Evolutionary conservation across 2,329 filamentous ascomycete genomes (phyloP).

Genomic region (Blumeria graminis): DNA sequence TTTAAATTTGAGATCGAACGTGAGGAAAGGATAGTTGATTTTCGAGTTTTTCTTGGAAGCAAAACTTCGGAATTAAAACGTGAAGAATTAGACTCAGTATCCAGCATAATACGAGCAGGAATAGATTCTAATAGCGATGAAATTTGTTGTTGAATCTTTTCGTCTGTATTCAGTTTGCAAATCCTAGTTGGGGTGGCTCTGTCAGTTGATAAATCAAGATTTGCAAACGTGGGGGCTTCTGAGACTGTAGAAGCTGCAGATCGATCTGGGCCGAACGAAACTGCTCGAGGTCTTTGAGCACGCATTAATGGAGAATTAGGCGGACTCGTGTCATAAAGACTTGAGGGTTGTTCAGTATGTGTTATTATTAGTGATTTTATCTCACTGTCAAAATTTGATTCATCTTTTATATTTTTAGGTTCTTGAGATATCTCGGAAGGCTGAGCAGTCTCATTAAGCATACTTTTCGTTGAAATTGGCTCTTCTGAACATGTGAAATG

Average conservation of each 20-base stretch:
- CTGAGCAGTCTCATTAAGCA: too few species aligned
- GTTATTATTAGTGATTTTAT: slow-evolving; percentile 9
- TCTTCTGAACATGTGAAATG: not conserved
- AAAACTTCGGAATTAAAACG: slow-evolving; percentile 14
- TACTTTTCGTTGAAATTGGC: too few species aligned
- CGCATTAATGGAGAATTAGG: slow-evolving; percentile 8
- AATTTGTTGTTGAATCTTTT: slow-evolving; percentile 58
- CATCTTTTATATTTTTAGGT: not conserved
- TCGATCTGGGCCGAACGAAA: slow-evolving; percentile 2
- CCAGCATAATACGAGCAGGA: slow-evolving; percentile 55
- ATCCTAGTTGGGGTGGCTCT: slow-evolving; percentile 7
- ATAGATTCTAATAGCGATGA: slow-evolving; percentile 54
- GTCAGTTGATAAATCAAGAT: slow-evolving; percentile 8
- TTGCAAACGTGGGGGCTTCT: slow-evolving; percentile 9
- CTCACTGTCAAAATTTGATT: slow-evolving; percentile 1
- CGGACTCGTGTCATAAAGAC: slow-evolving; percentile 7
- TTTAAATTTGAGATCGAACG: slow-evolving; percentile 15
- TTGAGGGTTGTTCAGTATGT: slow-evolving; percentile 3
- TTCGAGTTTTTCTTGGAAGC: slow-evolving; percentile 16
- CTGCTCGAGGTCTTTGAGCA: slow-evolving; percentile 5
- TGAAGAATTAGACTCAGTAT: slow-evolving; percentile 22
- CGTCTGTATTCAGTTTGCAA: slow-evolving; percentile 20
- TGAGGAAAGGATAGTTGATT: slow-evolving; percentile 11
- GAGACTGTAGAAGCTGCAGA: slow-evolving; percentile 3
- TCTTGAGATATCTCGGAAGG: not conserved